A percentile compares a stretch with the other conserved stretches of the same genome.
phyloP scores from a whole-genome alignment of 139 green algal species.

The Parachlorella kessleri region DNA sequence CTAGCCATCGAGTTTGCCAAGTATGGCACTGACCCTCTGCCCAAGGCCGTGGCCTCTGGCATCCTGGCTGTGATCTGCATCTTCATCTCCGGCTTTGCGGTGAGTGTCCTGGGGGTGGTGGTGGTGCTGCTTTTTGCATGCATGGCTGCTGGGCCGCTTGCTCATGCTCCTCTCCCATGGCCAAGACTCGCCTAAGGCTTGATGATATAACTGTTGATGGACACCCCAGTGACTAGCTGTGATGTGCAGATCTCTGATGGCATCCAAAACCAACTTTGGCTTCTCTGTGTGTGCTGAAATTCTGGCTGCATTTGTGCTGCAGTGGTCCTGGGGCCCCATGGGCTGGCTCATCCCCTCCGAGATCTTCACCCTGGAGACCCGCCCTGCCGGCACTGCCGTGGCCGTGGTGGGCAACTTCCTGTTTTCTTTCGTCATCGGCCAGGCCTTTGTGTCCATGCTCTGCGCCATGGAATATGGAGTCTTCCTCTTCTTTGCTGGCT shows the following conservation, averaged over 20 bases:
- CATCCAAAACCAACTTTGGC: not conserved
- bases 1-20: slow-evolving; percentile 35
- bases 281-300: too few relatives aligned
- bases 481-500: slow-evolving; percentile 66
- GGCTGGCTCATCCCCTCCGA: slow-evolving; percentile 51
- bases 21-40: slow-evolving; percentile 4
- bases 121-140: not conserved
- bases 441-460: slow-evolving; percentile 68
- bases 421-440: slow-evolving; percentile 66
- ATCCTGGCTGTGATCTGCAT: slow-evolving; percentile 67
- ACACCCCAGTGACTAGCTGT: too few relatives aligned
- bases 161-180: not conserved
- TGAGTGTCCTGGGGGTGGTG: not conserved
- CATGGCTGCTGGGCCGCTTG: not conserved
- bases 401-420: slow-evolving; percentile 57
- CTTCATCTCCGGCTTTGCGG: slow-evolving; percentile 68
- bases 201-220: too few relatives aligned
- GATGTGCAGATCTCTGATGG: too few relatives aligned
- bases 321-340: slow-evolving; percentile 63
- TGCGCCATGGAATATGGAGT: slow-evolving; percentile 56
- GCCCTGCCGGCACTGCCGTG: slow-evolving; percentile 38
- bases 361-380: slow-evolving; percentile 13
- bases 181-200: too few relatives aligned
- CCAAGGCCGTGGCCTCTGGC: slow-evolving; percentile 28
- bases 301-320: too few relatives aligned